Evolutionary conservation across 805 yeast species (phyloP), one percentile per base, ranked within the genome.

Genomic region (Helenozyma rhizophorensis): DNA sequence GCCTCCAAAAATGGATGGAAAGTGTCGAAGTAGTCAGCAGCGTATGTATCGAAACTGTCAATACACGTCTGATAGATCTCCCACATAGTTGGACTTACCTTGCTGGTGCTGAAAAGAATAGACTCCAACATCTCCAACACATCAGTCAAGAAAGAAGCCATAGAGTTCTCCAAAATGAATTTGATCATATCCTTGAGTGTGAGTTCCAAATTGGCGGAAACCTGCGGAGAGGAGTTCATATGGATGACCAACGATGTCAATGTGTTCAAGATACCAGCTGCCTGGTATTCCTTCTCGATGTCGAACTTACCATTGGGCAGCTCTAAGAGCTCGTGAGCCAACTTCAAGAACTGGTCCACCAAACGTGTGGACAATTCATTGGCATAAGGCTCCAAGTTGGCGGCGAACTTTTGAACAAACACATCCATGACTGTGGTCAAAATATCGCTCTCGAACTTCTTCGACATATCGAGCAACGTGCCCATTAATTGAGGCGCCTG

Each of bases 281-380:
- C 72, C 46, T 65, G 70, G 41, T 59, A 63, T 43, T 67, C 71
- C 47, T 65, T 65, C 40, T 65, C 68, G 17, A 52, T 40, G 36
- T 46, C 48, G 14, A 32, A 17, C n/a, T 32, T 27, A 14, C 32
- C 27, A 10, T 37, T 39, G n/a, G 65, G 47, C 28, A 36, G 45
- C 22, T 53, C 56, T 26, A 50, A 44, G 51, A 64, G 58, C 32
- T 89, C 96, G 29, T 68, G 62, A 2, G 89, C 83, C 17, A 86
- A 54, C 43, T 72, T 68, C 50, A 84, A 45, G 58, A 89, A 86
- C 53, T 90, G 96, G 30, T 77, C 76, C 11, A 80, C 80, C 47
- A 83, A 62, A 51, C 78, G 74, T 3, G 54, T 52, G 18, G 82
- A 74, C 60, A 51, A 64, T 44, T 67, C 65, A 15, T 33, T 33